Conservation (phyloP, 768 basidiomycete species). For the Paxillus rubicundulus region DNA sequence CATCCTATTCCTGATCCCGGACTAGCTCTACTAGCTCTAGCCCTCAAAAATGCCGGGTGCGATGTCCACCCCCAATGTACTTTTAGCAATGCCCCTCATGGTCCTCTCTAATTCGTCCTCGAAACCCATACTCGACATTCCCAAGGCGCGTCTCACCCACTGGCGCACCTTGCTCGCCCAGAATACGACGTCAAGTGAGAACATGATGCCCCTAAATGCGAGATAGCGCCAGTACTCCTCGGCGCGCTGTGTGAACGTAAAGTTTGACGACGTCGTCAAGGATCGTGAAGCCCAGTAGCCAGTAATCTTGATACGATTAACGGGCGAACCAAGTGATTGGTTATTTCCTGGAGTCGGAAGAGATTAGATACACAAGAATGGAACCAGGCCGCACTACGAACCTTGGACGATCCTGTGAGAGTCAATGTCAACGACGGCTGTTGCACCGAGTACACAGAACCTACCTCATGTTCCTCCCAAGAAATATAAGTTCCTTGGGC, state of each 20-base stretch:
- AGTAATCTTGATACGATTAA: conserved; percentile 88
- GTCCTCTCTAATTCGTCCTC: conserved; percentile 81
- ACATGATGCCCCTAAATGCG: conserved; percentile 61
- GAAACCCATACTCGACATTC: conserved; percentile 49
- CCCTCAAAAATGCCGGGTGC: conserved; percentile 54
- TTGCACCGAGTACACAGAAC: conserved; percentile 1
- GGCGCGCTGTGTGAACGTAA: conserved; percentile 41
- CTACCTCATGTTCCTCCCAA: conserved; percentile 74
- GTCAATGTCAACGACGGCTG: not conserved
- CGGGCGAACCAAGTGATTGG: conserved; percentile 79
- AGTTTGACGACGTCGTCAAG: conserved; percentile 44
- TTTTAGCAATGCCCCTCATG: conserved; percentile 73
- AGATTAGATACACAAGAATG: not conserved
- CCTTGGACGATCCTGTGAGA: conserved; percentile 38
- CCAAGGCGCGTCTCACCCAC: conserved; percentile 44
- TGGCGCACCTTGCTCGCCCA: conserved; percentile 55
- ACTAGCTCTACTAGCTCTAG: conserved; percentile 20
- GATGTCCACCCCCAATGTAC: conserved; percentile 76
- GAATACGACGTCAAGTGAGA: conserved; percentile 72
- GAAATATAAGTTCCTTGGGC: conserved; percentile 74
- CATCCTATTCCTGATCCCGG: not conserved
- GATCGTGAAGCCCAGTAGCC: conserved; percentile 79
- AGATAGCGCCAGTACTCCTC: conserved; percentile 58
- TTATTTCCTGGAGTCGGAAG: conserved; percentile 62
- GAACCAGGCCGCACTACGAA: not conserved